Percentiles rank a stretch among this genome's conserved stretches.
Evolutionary conservation across 176 grass and related monocot species (phyloP).

Genomic region (Paspalum notatum): DNA sequence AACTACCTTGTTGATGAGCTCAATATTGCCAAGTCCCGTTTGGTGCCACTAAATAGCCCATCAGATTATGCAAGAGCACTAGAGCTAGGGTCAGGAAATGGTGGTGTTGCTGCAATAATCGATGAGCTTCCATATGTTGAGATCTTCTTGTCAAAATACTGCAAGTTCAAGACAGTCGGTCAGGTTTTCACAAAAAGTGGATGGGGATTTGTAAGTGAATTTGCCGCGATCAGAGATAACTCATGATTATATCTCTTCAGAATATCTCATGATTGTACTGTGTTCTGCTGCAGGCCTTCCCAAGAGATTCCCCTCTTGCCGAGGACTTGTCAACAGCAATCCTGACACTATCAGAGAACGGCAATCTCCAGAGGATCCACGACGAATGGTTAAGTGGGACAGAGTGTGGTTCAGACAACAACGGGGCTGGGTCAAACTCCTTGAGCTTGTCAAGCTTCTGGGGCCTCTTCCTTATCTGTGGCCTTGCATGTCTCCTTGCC

Average conservation of each 20-base stretch:
- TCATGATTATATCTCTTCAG: neutral
- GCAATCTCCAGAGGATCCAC: conserved; percentile 85
- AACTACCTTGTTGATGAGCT: conserved; percentile 83
- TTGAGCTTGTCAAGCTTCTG: conserved; percentile 73
- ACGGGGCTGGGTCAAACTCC: conserved; percentile 44
- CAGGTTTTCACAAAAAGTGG: conserved; percentile 91
- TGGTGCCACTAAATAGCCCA: conserved; percentile 59
- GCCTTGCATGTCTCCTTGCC: conserved; percentile 65
- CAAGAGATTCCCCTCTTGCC: conserved; percentile 84
- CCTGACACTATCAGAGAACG: conserved; percentile 82
- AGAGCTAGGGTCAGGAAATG: conserved; percentile 75
- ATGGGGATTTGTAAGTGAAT: conserved; percentile 94
- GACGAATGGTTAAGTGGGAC: conserved; percentile 76
- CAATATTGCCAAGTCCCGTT: conserved; percentile 55
- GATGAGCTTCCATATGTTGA: conserved; percentile 88
- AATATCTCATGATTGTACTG: neutral
- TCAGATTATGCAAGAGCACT: conserved; percentile 82
- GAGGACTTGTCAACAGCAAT: conserved; percentile 90
- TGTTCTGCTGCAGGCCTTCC: conserved; percentile 71
- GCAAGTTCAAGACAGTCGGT: conserved; percentile 84
- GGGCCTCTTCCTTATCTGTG: conserved; percentile 85
- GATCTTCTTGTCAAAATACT: conserved; percentile 79
- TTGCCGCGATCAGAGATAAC: neutral
- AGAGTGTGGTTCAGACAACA: conserved; percentile 44
- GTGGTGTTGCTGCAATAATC: conserved; percentile 84